A percentile compares a stretch with the other conserved stretches of the same genome.
These are phyloP conservation scores for Hypsizygus ulmarius DNA, from an alignment of 1,284 basidiomycete genomes.

Conservation along the genomic window DNA sequence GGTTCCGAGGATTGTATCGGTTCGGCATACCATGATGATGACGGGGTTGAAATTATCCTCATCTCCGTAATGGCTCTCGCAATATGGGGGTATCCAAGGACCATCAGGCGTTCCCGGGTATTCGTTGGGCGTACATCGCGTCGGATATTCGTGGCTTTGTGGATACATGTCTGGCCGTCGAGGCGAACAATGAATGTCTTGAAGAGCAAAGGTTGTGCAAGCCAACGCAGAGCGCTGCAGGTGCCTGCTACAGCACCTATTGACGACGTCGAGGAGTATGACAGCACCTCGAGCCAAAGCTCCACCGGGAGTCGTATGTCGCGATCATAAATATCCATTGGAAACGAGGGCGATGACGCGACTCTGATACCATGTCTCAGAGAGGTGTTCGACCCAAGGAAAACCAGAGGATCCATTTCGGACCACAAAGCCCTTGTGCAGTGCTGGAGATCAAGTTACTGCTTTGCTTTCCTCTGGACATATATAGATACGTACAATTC, in stretches of 20 bases:
- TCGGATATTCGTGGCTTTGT: neutral
- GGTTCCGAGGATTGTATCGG: slow-evolving; percentile 4
- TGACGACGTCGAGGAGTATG: slow-evolving; percentile 7
- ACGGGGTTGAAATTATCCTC: slow-evolving; percentile 11
- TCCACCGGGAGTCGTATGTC: slow-evolving; percentile 15
- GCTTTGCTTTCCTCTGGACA: too few species aligned
- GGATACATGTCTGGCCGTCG: neutral
- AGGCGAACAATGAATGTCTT: slow-evolving; percentile 17
- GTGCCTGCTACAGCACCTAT: slow-evolving; percentile 13
- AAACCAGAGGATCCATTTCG: too few species aligned
- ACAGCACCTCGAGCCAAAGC: slow-evolving; percentile 20
- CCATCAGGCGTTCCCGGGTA: slow-evolving; percentile 10
- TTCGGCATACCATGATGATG: neutral
- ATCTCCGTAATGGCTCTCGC: slow-evolving; percentile 18
- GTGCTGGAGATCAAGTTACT: too few species aligned
- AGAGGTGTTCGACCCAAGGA: too few species aligned
- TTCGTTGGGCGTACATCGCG: slow-evolving; percentile 8
- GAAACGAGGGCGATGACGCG: neutral
- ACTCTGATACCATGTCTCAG: neutral
- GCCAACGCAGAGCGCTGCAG: slow-evolving; percentile 17
- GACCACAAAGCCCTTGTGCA: too few species aligned
- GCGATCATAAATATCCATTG: neutral
- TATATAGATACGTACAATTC: too few species aligned
- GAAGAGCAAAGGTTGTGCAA: slow-evolving; percentile 21
- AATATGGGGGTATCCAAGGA: slow-evolving; percentile 13